Evolutionary conservation across 73 alveolate genomes (phyloP).

Genomic region (Durusdinium trenchii): DNA sequence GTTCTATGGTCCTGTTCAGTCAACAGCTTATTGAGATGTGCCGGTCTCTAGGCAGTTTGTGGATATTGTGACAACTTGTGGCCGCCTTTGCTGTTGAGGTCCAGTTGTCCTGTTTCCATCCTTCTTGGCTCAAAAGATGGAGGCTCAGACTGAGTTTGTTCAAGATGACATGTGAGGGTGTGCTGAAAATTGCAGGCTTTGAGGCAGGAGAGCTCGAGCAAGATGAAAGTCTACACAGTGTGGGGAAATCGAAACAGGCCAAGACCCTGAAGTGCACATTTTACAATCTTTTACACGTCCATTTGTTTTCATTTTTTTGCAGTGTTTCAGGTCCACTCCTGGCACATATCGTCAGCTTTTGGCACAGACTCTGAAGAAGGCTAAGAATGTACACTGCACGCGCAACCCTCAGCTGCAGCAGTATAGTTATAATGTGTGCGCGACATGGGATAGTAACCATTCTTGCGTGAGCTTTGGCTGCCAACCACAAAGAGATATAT

Average conservation of each 20-base stretch:
- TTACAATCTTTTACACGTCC: no score
- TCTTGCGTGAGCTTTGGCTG: not conserved
- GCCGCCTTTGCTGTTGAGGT: not conserved
- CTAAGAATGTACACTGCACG: slow-evolving; percentile 88
- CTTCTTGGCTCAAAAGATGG: slow-evolving; percentile 92
- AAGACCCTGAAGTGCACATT: not conserved
- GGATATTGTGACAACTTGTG: not conserved
- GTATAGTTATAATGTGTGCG: not conserved
- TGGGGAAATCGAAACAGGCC: slow-evolving; percentile 95
- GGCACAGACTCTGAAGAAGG: slow-evolving; percentile 92
- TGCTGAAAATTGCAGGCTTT: slow-evolving; percentile 17
- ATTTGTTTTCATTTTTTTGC: not conserved
- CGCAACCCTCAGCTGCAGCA: not conserved
- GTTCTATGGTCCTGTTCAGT: slow-evolving; percentile 79
- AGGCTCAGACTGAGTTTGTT: not conserved
- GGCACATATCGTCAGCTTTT: slow-evolving; percentile 89
- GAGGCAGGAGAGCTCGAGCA: slow-evolving; percentile 59
- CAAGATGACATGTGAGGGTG: not conserved
- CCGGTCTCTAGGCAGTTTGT: not conserved
- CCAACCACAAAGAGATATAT: not conserved
- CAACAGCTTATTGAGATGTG: not conserved
- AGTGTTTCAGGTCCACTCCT: slow-evolving; percentile 43
- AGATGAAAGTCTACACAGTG: slow-evolving; percentile 90
- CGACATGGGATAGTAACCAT: not conserved
- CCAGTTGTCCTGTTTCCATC: slow-evolving; percentile 88